A percentile compares a stretch with the other conserved stretches of the same genome.
Conservation (phyloP, 148 eudicot species). For the Heliamphora exappendiculata region DNA sequence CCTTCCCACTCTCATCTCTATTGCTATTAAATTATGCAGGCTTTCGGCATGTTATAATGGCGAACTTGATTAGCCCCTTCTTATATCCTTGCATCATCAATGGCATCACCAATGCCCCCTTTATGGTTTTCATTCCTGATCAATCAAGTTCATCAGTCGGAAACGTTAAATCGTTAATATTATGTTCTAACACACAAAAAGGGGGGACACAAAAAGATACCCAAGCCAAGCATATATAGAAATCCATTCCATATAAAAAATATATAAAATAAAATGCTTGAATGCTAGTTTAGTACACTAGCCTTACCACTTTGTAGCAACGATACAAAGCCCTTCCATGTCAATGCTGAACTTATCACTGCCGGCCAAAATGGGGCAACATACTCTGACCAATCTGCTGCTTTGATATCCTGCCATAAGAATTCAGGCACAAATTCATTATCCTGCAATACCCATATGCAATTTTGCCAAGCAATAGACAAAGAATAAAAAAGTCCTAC, state of each 20-base stretch:
- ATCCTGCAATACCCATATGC: background rate
- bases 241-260: background rate
- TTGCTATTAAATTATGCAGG: conserved; percentile 34
- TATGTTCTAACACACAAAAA: background rate
- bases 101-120: conserved; percentile 91
- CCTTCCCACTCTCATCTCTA: background rate
- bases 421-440: background rate
- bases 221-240: background rate
- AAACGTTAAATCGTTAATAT: background rate
- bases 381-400: conserved; percentile 79
- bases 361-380: conserved; percentile 99
- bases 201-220: background rate
- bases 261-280: too few relatives aligned
- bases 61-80: conserved; percentile 76
- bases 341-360: conserved; percentile 77
- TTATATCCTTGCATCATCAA: conserved; percentile 88
- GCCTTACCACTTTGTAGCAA: conserved; percentile 61
- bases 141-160: background rate
- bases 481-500: background rate
- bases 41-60: conserved; percentile 81
- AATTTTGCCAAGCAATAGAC: background rate
- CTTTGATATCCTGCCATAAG: conserved; percentile 60
- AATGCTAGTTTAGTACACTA: background rate
- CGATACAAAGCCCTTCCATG: conserved; percentile 87
- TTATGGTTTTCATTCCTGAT: conserved; percentile 92